Conservation (phyloP, 306 rosid genomes). For the Cucurbita ficifolia region DNA sequence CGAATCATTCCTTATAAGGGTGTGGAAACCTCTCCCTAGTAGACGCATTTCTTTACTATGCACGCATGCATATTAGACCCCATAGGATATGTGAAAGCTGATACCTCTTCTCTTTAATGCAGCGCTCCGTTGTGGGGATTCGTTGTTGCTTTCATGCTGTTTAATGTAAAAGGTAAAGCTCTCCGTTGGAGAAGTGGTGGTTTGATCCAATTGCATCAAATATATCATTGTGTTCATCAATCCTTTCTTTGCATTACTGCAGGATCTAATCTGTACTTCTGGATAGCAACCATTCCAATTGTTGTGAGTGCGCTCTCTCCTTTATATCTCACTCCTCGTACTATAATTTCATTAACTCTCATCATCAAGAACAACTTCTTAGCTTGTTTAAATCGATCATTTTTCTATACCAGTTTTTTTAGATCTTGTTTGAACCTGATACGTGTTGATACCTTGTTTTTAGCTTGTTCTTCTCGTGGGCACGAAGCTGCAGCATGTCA, state of each 20-base stretch:
- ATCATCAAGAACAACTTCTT: too few species aligned
- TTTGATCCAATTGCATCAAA: not conserved
- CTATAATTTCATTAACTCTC: not conserved
- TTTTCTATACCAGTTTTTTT: not conserved
- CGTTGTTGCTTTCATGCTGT: conserved; percentile 88
- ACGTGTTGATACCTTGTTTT: not conserved
- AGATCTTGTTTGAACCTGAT: not conserved
- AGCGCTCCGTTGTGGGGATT: conserved; percentile 93
- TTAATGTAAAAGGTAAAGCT: conserved; percentile 64
- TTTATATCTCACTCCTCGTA: not conserved
- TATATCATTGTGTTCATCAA: not conserved
- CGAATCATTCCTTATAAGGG: too few species aligned
- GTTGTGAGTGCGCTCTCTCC: conserved; percentile 35
- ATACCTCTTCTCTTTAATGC: conserved; percentile 15
- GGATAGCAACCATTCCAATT: conserved; percentile 87
- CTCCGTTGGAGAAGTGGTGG: not conserved
- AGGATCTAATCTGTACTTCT: conserved; percentile 96
- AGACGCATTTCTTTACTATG: not conserved
- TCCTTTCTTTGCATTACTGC: conserved; percentile 13
- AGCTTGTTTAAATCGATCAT: not conserved
- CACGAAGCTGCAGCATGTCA: conserved; percentile 77
- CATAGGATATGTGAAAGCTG: not conserved
- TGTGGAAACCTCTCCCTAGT: too few species aligned
- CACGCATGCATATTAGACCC: not conserved
- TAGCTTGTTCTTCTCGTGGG: conserved; percentile 92